A percentile compares a stretch with the other conserved stretches of the same genome.
phyloP scores from a whole-genome alignment of 2,329 filamentous ascomycete species.

The Fusarium continuum region DNA sequence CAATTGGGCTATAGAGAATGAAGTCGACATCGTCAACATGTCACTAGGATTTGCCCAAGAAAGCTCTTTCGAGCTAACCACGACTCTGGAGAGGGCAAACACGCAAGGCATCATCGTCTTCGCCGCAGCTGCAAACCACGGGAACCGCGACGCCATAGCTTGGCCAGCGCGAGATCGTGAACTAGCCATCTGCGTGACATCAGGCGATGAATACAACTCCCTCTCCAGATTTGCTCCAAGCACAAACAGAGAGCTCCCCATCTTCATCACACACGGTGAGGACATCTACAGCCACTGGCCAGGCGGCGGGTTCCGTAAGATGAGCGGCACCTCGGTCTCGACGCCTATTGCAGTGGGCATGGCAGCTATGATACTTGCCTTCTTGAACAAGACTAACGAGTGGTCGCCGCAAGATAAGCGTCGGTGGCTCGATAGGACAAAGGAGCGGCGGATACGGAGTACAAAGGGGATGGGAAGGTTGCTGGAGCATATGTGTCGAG shows the following conservation, averaged over 20 bases:
- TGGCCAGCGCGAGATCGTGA: constrained; percentile 24
- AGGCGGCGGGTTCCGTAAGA: constrained; percentile 13
- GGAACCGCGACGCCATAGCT: constrained; percentile 13
- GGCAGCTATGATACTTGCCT: constrained; percentile 25
- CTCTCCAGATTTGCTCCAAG: constrained; percentile 10
- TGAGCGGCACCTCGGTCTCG: constrained; percentile 22
- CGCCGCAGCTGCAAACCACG: constrained; percentile 24
- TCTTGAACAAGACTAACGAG: constrained; percentile 18
- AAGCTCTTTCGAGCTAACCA: constrained; percentile 16
- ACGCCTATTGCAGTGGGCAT: constrained; percentile 24
- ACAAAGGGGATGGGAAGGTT: constrained; percentile 20
- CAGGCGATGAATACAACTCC: constrained; percentile 9
- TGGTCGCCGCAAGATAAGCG: not conserved
- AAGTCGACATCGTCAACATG: constrained; percentile 25
- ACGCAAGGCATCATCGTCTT: constrained; percentile 15
- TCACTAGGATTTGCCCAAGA: constrained; percentile 18
- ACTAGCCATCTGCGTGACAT: constrained; percentile 21
- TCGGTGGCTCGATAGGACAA: not conserved
- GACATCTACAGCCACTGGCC: constrained; percentile 22
- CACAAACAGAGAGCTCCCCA: not conserved
- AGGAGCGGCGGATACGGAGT: constrained; percentile 16
- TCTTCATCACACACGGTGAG: constrained; percentile 17
- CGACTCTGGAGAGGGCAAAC: constrained; percentile 6
- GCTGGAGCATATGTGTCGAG: constrained; percentile 20
- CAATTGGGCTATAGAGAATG: constrained; percentile 20